Evolutionary conservation across 768 basidiomycete genomes (phyloP).

Genomic region (Serendipita sp.): DNA sequence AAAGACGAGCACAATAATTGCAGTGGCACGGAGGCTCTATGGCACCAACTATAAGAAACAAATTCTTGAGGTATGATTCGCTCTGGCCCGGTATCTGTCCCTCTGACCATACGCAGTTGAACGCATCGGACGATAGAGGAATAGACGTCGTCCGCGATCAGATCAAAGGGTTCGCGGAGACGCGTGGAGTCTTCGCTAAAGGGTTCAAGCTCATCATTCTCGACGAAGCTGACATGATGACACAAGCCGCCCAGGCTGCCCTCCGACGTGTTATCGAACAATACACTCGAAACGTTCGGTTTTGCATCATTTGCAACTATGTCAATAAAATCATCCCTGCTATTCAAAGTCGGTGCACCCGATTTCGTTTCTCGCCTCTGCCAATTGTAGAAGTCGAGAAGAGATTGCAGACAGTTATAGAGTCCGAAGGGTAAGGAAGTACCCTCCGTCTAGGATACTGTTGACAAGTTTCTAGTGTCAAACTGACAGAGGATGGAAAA

Average conservation of each 20-base stretch:
- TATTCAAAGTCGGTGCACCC: slow-evolving; percentile 94
- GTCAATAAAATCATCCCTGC: slow-evolving; percentile 99
- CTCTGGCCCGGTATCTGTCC: neutral
- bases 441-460: neutral
- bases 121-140: slow-evolving; percentile 95
- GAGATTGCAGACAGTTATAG: slow-evolving; percentile 59
- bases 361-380: slow-evolving; percentile 91
- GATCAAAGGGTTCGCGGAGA: slow-evolving; percentile 97
- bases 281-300: slow-evolving; percentile 95
- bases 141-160: slow-evolving; percentile 98
- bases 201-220: slow-evolving; percentile 96
- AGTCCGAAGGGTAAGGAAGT: slow-evolving; percentile 60
- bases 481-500: slow-evolving; percentile 72
- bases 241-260: slow-evolving; percentile 89
- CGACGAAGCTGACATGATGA: slow-evolving; percentile 99
- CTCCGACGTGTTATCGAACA: slow-evolving; percentile 95
- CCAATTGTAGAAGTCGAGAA: slow-evolving; percentile 76
- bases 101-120: slow-evolving; percentile 39
- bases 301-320: slow-evolving; percentile 99
- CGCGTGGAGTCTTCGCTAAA: slow-evolving; percentile 57
- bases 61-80: slow-evolving; percentile 63
- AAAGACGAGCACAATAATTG: slow-evolving; percentile 93
- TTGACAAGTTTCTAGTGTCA: slow-evolving; percentile 39
- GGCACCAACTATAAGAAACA: slow-evolving; percentile 68
- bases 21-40: slow-evolving; percentile 89